Conservation (phyloP, 768 basidiomycete genomes). For the Cystoderma amianthinum region DNA sequence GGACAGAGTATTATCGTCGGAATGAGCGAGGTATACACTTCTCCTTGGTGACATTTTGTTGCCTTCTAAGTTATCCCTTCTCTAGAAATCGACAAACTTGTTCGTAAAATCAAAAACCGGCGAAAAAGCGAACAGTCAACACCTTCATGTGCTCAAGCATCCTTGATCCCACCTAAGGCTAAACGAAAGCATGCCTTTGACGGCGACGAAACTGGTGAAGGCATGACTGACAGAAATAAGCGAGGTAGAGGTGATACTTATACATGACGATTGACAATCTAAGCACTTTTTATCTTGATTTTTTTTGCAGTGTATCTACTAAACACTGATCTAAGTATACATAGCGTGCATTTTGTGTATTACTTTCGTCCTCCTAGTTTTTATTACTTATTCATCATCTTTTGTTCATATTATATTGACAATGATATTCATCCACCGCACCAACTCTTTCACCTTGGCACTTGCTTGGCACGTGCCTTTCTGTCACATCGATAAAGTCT, state of each 20-base stretch:
- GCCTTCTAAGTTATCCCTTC: conserved; percentile 1
- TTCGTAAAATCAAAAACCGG: conserved; percentile 27
- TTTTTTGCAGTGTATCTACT: conserved; percentile 1
- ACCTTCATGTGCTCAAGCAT: conserved; percentile 21
- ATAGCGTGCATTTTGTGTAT: conserved; percentile 1
- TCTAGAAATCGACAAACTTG: conserved; percentile 29
- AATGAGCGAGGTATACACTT: conserved; percentile 38
- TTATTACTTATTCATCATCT: conserved; percentile 5
- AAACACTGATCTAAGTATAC: conserved; percentile 2
- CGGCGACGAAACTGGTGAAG: conserved; percentile 15
- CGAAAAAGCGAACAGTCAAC: conserved; percentile 10
- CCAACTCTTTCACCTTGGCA: neutral
- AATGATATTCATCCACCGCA: neutral
- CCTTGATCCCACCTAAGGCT: conserved; percentile 14
- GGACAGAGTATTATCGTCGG: conserved; percentile 54
- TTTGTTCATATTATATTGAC: conserved; percentile 4
- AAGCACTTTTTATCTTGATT: neutral
- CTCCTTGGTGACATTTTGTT: neutral
- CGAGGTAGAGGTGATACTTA: conserved; percentile 12
- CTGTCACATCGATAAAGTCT: conserved; percentile 15
- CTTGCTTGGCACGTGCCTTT: neutral
- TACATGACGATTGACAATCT: conserved; percentile 4
- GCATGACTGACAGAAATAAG: conserved; percentile 13
- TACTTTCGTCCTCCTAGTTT: neutral
- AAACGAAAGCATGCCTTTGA: conserved; percentile 30